Evolutionary conservation across 305 asterid species (phyloP).

Genomic region (Fraxinus floribunda): DNA sequence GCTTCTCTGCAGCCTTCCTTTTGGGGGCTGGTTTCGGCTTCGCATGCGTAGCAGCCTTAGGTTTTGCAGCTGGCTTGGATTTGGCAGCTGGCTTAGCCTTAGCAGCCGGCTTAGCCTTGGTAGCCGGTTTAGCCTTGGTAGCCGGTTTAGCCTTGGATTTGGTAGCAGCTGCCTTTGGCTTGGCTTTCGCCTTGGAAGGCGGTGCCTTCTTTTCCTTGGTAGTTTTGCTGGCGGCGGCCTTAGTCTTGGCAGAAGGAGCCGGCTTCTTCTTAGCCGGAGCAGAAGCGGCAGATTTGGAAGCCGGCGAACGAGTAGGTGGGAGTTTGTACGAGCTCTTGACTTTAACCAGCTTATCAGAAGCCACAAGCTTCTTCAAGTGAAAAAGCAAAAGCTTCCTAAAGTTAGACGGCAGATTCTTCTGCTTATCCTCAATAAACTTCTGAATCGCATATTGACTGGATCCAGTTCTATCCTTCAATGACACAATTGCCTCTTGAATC

Average conservation of each 20-base stretch:
- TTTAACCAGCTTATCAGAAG: conserved; percentile 61
- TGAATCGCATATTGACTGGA: conserved; percentile 86
- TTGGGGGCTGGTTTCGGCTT: conserved; percentile 45
- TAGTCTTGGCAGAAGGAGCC: conserved; percentile 27
- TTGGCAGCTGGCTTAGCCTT: conserved; percentile 41
- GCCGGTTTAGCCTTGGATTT: conserved; percentile 29
- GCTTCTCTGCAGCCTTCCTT: conserved; percentile 52
- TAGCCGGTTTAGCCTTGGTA: conserved; percentile 22
- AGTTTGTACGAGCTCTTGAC: conserved; percentile 76
- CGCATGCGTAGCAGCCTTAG: conserved; percentile 23
- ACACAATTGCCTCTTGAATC: conserved; percentile 73
- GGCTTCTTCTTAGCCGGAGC: conserved; percentile 20
- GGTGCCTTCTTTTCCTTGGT: conserved; percentile 28
- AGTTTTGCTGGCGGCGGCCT: conserved; percentile 24
- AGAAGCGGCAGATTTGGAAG: conserved; percentile 23
- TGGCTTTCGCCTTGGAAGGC: conserved; percentile 25
- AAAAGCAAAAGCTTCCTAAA: conserved; percentile 66
- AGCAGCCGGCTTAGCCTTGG: conserved; percentile 46
- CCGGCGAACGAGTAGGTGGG: conserved; percentile 41
- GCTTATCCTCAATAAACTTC: conserved; percentile 75
- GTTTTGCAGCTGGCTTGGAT: conserved; percentile 33
- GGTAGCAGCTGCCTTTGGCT: conserved; percentile 25
- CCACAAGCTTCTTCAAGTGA: conserved; percentile 77
- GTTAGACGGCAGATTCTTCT: conserved; percentile 66
- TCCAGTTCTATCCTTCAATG: conserved; percentile 72